Percentiles rank a stretch among this genome's conserved stretches.
These are phyloP conservation scores for Codiaeum variegatum DNA, from an alignment of 441 rosid species.

Conservation along the genomic window DNA sequence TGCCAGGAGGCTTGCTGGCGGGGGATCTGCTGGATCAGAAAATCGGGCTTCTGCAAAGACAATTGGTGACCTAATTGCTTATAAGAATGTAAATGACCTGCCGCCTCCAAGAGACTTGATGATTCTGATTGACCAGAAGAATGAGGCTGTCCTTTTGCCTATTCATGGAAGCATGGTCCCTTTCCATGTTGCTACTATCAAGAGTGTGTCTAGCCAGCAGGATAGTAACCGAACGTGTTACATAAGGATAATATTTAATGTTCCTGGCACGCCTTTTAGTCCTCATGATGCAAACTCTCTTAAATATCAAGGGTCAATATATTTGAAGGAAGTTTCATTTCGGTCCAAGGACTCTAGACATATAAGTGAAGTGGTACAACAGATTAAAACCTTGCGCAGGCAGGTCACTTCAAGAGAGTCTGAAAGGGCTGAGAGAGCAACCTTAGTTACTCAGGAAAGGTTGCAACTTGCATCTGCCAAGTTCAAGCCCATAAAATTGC, in stretches of 20 bases:
- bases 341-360: slow-evolving; percentile 69
- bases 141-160: slow-evolving; percentile 75
- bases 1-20: slow-evolving; percentile 86
- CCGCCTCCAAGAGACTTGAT: slow-evolving; percentile 60
- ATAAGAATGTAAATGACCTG: slow-evolving; percentile 78
- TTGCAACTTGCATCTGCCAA: slow-evolving; percentile 59
- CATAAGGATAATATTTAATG: slow-evolving; percentile 54
- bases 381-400: slow-evolving; percentile 58
- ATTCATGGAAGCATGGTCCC: slow-evolving; percentile 65
- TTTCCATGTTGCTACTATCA: slow-evolving; percentile 61
- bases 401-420: slow-evolving; percentile 66
- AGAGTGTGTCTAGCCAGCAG: slow-evolving; percentile 75
- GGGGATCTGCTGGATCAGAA: slow-evolving; percentile 48
- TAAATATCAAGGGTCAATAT: slow-evolving; percentile 51
- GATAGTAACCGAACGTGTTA: slow-evolving; percentile 74
- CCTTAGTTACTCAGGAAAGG: slow-evolving; percentile 79
- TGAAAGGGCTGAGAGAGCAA: slow-evolving; percentile 86
- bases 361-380: slow-evolving; percentile 57
- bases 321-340: slow-evolving; percentile 56
- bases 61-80: slow-evolving; percentile 51
- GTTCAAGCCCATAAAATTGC: slow-evolving; percentile 70
- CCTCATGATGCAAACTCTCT: slow-evolving; percentile 43
- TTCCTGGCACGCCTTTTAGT: slow-evolving; percentile 61
- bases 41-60: slow-evolving; percentile 48
- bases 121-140: slow-evolving; percentile 77